A percentile compares a stretch with the other conserved stretches of the same genome.
phyloP scores from a whole-genome alignment of 148 eudicot genomes.

The Pharnaceum exiguum region DNA sequence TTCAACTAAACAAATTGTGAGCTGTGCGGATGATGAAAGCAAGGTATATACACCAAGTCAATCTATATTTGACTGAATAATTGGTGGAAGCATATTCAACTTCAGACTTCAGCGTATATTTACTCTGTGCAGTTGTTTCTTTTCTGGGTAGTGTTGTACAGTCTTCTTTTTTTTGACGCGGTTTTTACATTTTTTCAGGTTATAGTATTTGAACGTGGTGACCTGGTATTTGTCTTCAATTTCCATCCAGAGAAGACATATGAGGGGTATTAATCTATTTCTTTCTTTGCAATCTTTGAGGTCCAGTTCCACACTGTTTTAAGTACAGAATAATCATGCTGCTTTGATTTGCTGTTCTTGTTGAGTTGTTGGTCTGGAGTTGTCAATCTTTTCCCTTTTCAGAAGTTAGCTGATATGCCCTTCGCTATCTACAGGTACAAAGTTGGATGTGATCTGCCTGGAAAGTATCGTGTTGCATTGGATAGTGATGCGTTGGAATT shows the following conservation, averaged over 20 bases:
- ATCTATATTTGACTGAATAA: background rate
- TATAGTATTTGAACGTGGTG: slow-evolving; percentile 93
- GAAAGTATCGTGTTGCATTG: slow-evolving; percentile 90
- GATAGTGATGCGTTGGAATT: slow-evolving; percentile 94
- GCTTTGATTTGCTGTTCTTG: background rate
- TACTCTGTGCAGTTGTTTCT: no score
- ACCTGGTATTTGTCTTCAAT: slow-evolving; percentile 91
- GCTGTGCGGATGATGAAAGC: slow-evolving; percentile 76
- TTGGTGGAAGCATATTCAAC: background rate
- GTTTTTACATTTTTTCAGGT: slow-evolving; percentile 43
- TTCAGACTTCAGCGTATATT: no score
- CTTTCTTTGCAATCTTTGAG: background rate
- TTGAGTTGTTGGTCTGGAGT: background rate
- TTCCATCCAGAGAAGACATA: slow-evolving; percentile 84
- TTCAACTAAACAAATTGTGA: slow-evolving; percentile 72
- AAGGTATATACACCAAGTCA: slow-evolving; percentile 44
- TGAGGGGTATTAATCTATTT: slow-evolving; percentile 55
- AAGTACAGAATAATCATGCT: no score
- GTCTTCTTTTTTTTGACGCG: background rate
- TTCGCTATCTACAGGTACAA: slow-evolving; percentile 52
- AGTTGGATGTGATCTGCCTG: slow-evolving; percentile 97
- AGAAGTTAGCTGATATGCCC: background rate
- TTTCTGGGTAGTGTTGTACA: no score
- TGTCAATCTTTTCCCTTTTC: background rate
- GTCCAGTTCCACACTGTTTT: background rate